Percentiles rank a stretch among this genome's conserved stretches.
phyloP scores from a whole-genome alignment of 805 yeast genomes.

The Kodamaea leandrae region DNA sequence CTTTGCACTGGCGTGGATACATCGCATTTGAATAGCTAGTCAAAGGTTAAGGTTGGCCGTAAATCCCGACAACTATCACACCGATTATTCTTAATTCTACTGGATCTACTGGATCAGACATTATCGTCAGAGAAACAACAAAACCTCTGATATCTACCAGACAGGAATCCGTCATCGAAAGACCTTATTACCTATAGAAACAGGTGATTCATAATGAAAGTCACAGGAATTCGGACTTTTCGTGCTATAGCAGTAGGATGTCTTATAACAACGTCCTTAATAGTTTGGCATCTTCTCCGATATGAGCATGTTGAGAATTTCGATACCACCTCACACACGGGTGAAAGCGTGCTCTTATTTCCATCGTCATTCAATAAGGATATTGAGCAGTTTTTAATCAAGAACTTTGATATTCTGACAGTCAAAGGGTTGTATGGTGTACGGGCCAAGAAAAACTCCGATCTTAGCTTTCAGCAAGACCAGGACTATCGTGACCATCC shows the following conservation, averaged over 20 bases:
- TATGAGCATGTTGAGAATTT: constrained; percentile 2
- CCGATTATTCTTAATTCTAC: no score
- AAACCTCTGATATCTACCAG: no score
- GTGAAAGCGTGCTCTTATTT: constrained; percentile 1
- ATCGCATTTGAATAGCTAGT: no score
- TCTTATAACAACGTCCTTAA: neutral
- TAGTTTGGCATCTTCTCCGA: constrained; percentile 1
- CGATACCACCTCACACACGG: neutral
- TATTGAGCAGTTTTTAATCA: neutral
- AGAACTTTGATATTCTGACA: constrained; percentile 1
- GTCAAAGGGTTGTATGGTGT: neutral
- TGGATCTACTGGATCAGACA: no score
- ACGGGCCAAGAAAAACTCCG: neutral
- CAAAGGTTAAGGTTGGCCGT: no score
- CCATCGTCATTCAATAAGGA: constrained; percentile 5
- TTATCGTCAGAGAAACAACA: no score
- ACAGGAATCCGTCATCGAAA: no score
- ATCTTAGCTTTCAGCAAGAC: neutral
- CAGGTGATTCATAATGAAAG: no score
- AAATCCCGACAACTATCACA: no score
- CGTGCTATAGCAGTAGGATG: constrained; percentile 1
- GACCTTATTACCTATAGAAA: no score
- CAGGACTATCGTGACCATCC: constrained; percentile 3
- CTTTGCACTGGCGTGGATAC: no score
- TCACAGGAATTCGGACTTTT: no score